Base-by-base conservation (phyloP, 176 grass and related monocot genomes). In the Rhynchospora breviuscula region DNA sequence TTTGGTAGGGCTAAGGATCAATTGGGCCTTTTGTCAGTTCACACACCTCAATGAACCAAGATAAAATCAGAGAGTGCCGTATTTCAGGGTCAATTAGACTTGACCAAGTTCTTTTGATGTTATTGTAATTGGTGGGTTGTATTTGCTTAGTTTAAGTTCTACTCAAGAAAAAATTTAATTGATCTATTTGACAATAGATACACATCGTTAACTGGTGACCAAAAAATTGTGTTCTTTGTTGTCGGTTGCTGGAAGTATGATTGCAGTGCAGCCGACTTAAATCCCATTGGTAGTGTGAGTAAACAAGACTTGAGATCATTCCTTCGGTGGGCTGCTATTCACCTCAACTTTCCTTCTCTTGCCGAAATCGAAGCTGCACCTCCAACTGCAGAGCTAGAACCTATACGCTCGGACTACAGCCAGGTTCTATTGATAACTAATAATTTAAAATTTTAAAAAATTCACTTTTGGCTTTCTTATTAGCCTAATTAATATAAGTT, bases 201-300 rank as follows among this genome's bases (percentile, higher is more conserved):
- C 11, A 61, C n/a, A 70, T 70, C 14, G 22, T 54, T 56, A 31
- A 75, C 73, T 56, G 49, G 22, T 56, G 15, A 77, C 7, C 6
- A 56, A 76, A 52, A 29, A 29, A 15, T 54, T 26, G 17, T 43
- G 60, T 56, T 83, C 79, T 81, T 79, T 63, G 14, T 79, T 87
- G 51, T 19, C 8, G 59, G 54, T 52, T 54, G 46, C 84, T 10
- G n/a, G 14, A 85, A 99, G 96, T 99, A 99, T 88, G 96, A 99
- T 81, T 99, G 96, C 89, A 95, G 96, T 83, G 92, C 93, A 6
- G 96, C 96, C 1, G 96, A 99, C 89, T 90, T 98, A 87, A 98
- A 98, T 52, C 96, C 96, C 48, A 98, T 98, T 10, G 96, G 96
- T 75, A 98, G 95, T 93, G 82, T 98, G 72, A 98, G 92, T 64